These are phyloP conservation scores for Penicillium sp. DNA, from an alignment of 2,329 filamentous ascomycete species.

Conservation along the genomic window DNA sequence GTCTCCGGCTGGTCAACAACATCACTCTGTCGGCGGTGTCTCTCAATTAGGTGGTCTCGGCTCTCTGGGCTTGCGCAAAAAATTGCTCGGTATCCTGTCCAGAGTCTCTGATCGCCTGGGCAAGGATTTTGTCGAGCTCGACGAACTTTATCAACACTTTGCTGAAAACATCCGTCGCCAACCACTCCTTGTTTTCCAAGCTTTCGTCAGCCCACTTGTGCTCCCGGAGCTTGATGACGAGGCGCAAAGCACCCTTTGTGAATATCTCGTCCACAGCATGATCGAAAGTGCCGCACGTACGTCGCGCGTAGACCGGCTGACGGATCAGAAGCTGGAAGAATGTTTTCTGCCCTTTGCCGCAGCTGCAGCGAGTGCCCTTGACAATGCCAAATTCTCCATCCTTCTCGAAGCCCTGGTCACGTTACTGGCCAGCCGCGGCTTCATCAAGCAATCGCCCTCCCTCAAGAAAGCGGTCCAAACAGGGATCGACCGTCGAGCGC, in stretches of 20 bases:
- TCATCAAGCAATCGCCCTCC: constrained; percentile 27
- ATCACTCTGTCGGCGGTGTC: constrained; percentile 19
- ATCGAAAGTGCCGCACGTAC: constrained; percentile 39
- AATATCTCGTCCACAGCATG: constrained; percentile 48
- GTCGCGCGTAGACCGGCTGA: constrained; percentile 41
- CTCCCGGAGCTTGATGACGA: constrained; percentile 37
- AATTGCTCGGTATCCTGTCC: constrained; percentile 41
- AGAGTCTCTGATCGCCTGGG: constrained; percentile 33
- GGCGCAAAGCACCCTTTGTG: constrained; percentile 46
- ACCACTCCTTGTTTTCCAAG: constrained; percentile 42
- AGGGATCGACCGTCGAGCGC: constrained; percentile 49
- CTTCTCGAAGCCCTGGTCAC: constrained; percentile 61
- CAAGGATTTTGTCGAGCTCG: constrained; percentile 30
- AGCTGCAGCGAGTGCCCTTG: constrained; percentile 53
- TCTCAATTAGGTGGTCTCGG: constrained; percentile 33
- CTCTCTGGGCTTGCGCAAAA: constrained; percentile 40
- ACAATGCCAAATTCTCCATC: constrained; percentile 68
- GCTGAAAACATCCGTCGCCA: constrained; percentile 44
- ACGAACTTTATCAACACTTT: constrained; percentile 40
- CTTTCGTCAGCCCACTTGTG: constrained; percentile 41
- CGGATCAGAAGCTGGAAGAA: constrained; percentile 46
- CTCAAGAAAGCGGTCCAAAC: constrained; percentile 45
- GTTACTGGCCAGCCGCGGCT: constrained; percentile 39
- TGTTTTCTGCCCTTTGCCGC: constrained; percentile 64
- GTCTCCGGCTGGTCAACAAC: constrained; percentile 3